Evolutionary conservation across 108 stramenopile genomes (phyloP).

Genomic region (Cyclostephanos invisitatus): DNA sequence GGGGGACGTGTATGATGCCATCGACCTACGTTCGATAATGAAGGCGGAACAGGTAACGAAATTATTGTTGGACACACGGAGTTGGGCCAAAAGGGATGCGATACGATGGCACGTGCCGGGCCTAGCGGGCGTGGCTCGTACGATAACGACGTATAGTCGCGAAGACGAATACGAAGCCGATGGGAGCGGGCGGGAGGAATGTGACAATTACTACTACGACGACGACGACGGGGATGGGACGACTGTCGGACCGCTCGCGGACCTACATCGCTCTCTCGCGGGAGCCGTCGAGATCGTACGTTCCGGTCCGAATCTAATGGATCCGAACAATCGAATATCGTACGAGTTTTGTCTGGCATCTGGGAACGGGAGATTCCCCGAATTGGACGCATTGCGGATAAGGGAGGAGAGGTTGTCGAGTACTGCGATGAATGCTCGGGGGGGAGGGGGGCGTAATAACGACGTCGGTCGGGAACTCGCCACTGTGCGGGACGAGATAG

Average conservation of each 20-base stretch:
- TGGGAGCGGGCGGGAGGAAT: not conserved
- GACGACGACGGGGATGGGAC: slow-evolving; percentile 9
- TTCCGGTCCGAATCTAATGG: slow-evolving; percentile 20
- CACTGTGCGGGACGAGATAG: slow-evolving; percentile 54
- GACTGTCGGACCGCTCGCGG: not conserved
- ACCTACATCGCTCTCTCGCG: slow-evolving; percentile 23
- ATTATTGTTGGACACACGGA: slow-evolving; percentile 48
- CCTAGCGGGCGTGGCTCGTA: slow-evolving; percentile 38
- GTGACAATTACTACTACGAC: slow-evolving; percentile 15
- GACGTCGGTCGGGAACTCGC: slow-evolving; percentile 37
- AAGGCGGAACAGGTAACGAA: slow-evolving; percentile 75
- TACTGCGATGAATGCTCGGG: slow-evolving; percentile 3
- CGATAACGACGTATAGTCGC: slow-evolving; percentile 15
- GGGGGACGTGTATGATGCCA: slow-evolving; percentile 21
- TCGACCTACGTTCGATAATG: slow-evolving; percentile 66
- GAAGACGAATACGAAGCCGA: too few relatives aligned
- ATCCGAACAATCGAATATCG: slow-evolving; percentile 28
- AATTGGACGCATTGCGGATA: slow-evolving; percentile 46
- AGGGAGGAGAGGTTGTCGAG: slow-evolving; percentile 44
- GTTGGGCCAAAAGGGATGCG: slow-evolving; percentile 55
- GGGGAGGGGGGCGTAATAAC: slow-evolving; percentile 16
- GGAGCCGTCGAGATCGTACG: slow-evolving; percentile 57
- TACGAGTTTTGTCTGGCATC: slow-evolving; percentile 60
- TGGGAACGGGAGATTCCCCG: slow-evolving; percentile 51
- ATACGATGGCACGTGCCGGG: slow-evolving; percentile 33